Evolutionary conservation across 2,329 filamentous ascomycete species (phyloP).

Genomic region (Lasiodiplodia hormozganensis): DNA sequence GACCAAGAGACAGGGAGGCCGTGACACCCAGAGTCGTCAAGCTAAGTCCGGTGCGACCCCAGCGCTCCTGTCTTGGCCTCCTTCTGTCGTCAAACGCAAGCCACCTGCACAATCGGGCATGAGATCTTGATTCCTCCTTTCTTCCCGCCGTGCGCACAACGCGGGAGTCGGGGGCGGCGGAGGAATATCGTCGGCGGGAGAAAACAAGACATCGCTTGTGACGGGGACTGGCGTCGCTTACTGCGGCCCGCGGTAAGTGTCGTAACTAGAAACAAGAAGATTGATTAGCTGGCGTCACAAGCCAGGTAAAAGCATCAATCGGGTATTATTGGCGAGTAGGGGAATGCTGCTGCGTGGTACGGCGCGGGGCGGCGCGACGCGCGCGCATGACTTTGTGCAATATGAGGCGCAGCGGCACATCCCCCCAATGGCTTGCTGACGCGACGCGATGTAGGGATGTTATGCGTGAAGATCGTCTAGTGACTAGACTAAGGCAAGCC

Average conservation of each 20-base stretch:
- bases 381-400: conserved; percentile 22
- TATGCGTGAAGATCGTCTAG: conserved; percentile 26
- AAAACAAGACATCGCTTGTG: conserved; percentile 15
- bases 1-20: background rate
- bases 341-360: conserved; percentile 1
- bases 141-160: background rate
- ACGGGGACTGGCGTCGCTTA: conserved; percentile 17
- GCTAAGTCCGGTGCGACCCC: background rate
- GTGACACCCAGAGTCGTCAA: conserved; percentile 1
- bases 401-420: conserved; percentile 6
- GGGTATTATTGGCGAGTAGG: conserved; percentile 17
- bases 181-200: background rate
- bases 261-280: conserved; percentile 23
- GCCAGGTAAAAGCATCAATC: conserved; percentile 1
- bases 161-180: background rate
- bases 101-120: background rate
- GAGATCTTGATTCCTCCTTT: conserved; percentile 8
- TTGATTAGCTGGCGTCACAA: background rate
- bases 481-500: conserved; percentile 25
- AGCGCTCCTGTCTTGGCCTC: background rate
- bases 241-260: conserved; percentile 30
- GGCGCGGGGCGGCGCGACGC: conserved; percentile 18
- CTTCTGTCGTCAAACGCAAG: conserved; percentile 2
- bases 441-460: conserved; percentile 21
- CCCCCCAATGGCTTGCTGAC: conserved; percentile 17